Conservation (phyloP, 2,329 filamentous ascomycete species). For the Chrysoporthe deuterocubensis region DNA sequence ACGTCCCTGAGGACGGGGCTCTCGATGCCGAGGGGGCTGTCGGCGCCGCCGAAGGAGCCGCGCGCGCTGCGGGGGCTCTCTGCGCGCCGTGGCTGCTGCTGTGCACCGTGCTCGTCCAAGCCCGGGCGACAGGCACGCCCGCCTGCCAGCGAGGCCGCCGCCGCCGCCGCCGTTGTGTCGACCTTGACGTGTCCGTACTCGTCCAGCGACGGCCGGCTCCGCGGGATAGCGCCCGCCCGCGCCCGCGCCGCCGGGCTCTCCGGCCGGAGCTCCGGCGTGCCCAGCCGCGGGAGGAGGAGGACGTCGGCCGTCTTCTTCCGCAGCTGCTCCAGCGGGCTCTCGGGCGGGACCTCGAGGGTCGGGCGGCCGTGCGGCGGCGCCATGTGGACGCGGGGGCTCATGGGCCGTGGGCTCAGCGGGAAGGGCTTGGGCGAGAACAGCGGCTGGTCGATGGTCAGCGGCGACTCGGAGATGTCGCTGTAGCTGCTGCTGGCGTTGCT, state of each 20-base stretch:
- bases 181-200: conserved; percentile 14
- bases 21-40: conserved; percentile 14
- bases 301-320: not conserved
- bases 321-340: conserved; percentile 5
- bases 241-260: not conserved
- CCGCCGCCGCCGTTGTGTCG: not conserved
- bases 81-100: not conserved
- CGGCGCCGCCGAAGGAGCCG: not conserved
- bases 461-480: conserved; percentile 26
- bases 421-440: conserved; percentile 28
- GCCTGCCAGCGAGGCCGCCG: too few relatives aligned
- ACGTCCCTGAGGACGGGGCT: conserved; percentile 22
- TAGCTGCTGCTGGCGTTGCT: conserved; percentile 30
- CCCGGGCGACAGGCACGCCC: conserved; percentile 8
- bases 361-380: not conserved
- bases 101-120: conserved; percentile 17
- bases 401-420: conserved; percentile 23
- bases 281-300: not conserved
- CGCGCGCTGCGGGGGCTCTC: conserved; percentile 3
- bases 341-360: conserved; percentile 12
- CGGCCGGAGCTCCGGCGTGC: not conserved
- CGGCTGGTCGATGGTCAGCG: conserved; percentile 25
- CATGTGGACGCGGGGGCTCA: not conserved
- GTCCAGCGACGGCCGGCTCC: conserved; percentile 15
- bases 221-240: conserved; percentile 1